Evolutionary conservation across 2,329 filamentous ascomycete species (phyloP), one percentile per base, ranked within the genome.

Genomic region (Fonsecaea pugnacius): DNA sequence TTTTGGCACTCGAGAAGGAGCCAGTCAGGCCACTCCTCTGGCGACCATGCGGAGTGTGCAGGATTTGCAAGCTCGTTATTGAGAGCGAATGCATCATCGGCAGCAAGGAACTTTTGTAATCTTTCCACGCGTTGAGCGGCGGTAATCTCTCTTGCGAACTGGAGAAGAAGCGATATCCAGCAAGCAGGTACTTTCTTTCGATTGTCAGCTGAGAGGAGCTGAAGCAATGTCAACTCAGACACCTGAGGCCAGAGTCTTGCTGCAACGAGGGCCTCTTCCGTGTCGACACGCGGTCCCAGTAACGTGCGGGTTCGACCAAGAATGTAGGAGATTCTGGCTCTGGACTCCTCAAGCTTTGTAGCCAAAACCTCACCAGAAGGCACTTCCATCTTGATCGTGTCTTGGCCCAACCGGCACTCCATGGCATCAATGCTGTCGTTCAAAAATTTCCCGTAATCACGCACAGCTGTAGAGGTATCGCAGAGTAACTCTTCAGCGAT

Each of bases 1-100:
- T 80, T 85, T 59, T 91, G 88, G 0, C 88, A 77, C 71, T 91
- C 88, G 0, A 91, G 64, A 0, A 92, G 75, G 0, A 91, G 76
- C 64, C 79, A 86, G 24, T 91, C 88, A 0, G 88, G 87, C 40
- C 78, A 75, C 0, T 83, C 65, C 0, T 71, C 9, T 0, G 83
- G 81, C 5, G 81, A 69, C 86, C 87, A 91, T 9, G 83, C 84
- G 1, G 70, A 68, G 65, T 88, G 86, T 0, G 87, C 87, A 0
- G 67, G 16, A 61, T 87, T 87, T 0, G 65, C 57, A 0, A 82
- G 65, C 63, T 84, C 77, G n/a, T 68, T 66, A 1, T 70, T 35
- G 0, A 73, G 59, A 16, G 72, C 71, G 3, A 72, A 66, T 1
- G 8, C 66, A 18, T 68, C 62, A 6, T 62, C 40, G 14, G 63